Evolutionary conservation across 2,329 filamentous ascomycete genomes (phyloP), one percentile per base, ranked within the genome.

Genomic region (Exophiala spinifera): DNA sequence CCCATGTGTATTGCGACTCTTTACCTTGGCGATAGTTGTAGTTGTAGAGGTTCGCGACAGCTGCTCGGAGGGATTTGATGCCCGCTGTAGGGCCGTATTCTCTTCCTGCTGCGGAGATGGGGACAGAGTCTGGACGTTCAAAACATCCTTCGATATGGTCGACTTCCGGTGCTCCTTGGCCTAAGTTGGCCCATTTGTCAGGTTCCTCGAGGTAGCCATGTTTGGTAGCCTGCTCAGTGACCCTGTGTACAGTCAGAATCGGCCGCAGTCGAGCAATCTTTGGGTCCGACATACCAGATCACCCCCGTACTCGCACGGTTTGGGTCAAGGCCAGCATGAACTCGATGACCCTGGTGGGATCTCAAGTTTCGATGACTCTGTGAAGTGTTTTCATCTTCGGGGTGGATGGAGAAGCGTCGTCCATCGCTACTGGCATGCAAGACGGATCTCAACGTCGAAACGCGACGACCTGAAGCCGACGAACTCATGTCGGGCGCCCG

Each of bases 51-150:
- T 85, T 84, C 54, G 92, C 92, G 42, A 97, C 91, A 15, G 92
- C 92, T 67, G 90, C 88, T 64, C 92, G 82, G 61, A 97, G 78
- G 21, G 89, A 86, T 76, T 90, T 92, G 78, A 96, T 97, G 66
- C 92, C 92, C 36, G 92, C 91, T 4, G 91, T 96, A 25, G 92
- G 92, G 34, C 90, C 88, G 72, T 97, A 97, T 73, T 97, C 92
- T 67, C 91, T 80, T 37, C 88, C 87, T 59, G 84, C 84, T 66
- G 89, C 82, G 63, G 82, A 85, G 66, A 96, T 82, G 64, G 94
- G 84, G 64, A 96, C 89, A 40, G 79, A 81, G 47, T 83, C 82
- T 5, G 92, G 92, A 14, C 92, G 84, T 65, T 86, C 79, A 70
- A 96, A 96, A 74, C 88, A 94, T 54, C 91, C 90, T 65, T 86